Base-by-base conservation (phyloP, 805 yeast species). In the Suhomyces sp. region DNA sequence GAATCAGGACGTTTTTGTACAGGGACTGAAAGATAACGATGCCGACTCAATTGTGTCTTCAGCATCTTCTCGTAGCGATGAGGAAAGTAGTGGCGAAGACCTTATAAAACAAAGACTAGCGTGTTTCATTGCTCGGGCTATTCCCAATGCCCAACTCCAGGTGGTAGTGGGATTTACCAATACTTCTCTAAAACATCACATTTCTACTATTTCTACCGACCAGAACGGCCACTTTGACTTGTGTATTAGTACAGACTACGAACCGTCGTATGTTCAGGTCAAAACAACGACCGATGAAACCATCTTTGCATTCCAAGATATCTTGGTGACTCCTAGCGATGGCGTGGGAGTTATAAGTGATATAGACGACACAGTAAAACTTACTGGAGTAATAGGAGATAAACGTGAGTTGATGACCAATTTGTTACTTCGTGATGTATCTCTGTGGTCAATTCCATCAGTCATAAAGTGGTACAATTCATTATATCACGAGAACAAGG, bases 351-450 rank as follows among this genome's bases (percentile, higher is more conserved):
- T 94, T 1, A 91, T 94, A 22, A 85, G 92, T 61, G 99, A 94
- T 67, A 86, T 94, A 42, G 99, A 94, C 66, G 99, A 94, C 65
- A 94, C 99, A 0, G 85, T 93, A 35, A 88, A 94, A 62, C 76
- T 83, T 42, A 91, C 99, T 0, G 98, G 98, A 2, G 93, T 94
- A 0, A 78, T 88, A 33, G 93, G 93, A 1, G 96, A 92, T 55
- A 91, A 90, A 69, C 78, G 96, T 54, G 90, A 88, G 40, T 76
- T 93, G 58, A 84, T 94, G 69, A 77, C 87, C 54, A 92, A 88
- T 62, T 85, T 91, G 0, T 83, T 94, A 54, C 79, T 88, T 2
- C 83, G 82, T 46, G 86, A 84, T 42, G 82, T 82, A 49, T 68
- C 76, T 5, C 81, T 79, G n/a, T 86, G 96, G 83, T 79, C 77